phyloP scores from a whole-genome alignment of 306 rosid species.

The Dalbergia cultrata region DNA sequence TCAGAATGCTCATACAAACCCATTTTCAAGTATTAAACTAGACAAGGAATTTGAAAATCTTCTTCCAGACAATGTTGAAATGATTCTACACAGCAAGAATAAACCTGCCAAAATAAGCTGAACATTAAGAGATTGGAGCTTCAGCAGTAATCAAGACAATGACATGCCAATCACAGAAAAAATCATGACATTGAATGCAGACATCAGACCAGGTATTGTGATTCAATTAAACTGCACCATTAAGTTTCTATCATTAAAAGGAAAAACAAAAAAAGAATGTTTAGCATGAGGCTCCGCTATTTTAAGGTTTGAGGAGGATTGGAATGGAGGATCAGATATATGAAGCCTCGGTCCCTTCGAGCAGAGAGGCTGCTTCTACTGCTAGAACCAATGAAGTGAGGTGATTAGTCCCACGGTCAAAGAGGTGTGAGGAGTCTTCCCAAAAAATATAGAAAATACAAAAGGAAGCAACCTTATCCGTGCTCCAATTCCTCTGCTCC shows the following conservation, averaged over 20 bases:
- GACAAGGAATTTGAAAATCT: constrained; percentile 37
- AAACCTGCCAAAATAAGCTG: constrained; percentile 48
- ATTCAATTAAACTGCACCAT: constrained; percentile 39
- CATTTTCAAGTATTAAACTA: constrained; percentile 54
- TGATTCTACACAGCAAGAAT: constrained; percentile 40
- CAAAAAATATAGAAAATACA: not conserved
- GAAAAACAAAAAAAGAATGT: not conserved
- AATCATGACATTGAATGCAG: constrained; percentile 9
- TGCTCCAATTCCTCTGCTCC: constrained; percentile 6
- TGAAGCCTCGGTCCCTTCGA: not conserved
- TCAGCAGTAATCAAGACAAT: constrained; percentile 36
- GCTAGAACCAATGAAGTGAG: not conserved
- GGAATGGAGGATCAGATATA: too few relatives aligned
- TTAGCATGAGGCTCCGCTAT: too few relatives aligned
- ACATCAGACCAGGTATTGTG: constrained; percentile 16
- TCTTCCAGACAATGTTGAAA: constrained; percentile 29
- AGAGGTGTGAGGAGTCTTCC: not conserved
- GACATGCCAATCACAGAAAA: constrained; percentile 26
- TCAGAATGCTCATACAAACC: constrained; percentile 69
- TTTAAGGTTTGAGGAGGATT: too few relatives aligned
- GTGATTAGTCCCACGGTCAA: not conserved
- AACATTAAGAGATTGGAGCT: constrained; percentile 32
- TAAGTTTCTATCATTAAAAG: not conserved
- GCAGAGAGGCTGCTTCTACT: not conserved
- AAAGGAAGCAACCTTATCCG: not conserved